These are phyloP conservation scores for Cladorrhinum samala DNA, from an alignment of 495 filamentous ascomycete species.

Conservation along the genomic window DNA sequence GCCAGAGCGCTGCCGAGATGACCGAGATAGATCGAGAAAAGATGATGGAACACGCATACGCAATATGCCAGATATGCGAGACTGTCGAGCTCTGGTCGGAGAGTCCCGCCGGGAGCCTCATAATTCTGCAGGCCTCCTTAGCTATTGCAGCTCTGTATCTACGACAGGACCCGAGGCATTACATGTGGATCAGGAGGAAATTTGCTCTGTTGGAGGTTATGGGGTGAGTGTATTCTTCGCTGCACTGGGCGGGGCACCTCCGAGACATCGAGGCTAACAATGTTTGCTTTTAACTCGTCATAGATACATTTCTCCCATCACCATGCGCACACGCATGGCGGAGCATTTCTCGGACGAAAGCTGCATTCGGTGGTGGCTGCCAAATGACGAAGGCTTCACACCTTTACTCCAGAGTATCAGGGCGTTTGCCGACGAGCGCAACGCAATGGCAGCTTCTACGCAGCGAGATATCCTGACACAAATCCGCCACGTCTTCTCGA, in stretches of 20 bases:
- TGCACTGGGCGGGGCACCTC: too few species aligned
- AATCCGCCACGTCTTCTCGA: conserved; percentile 65
- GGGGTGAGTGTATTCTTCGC: conserved; percentile 66
- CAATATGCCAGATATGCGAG: conserved; percentile 71
- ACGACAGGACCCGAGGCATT: conserved; percentile 62
- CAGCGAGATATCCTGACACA: conserved; percentile 64
- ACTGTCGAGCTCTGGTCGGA: conserved; percentile 66
- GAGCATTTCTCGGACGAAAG: conserved; percentile 63
- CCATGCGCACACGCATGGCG: conserved; percentile 67
- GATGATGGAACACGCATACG: conserved; percentile 55
- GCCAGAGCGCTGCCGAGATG: conserved; percentile 55
- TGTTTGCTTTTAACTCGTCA: background rate
- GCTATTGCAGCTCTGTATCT: conserved; percentile 73
- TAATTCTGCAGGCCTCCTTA: conserved; percentile 70
- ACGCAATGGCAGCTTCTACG: conserved; percentile 53
- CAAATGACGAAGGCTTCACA: conserved; percentile 68
- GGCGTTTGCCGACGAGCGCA: conserved; percentile 69
- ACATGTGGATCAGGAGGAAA: conserved; percentile 79
- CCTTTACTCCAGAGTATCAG: conserved; percentile 68
- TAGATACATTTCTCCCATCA: conserved; percentile 76
- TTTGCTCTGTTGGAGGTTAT: conserved; percentile 70
- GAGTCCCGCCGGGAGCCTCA: conserved; percentile 59
- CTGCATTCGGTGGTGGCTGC: conserved; percentile 78
- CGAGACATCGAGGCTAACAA: background rate
- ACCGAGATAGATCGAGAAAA: conserved; percentile 47